Conservation (phyloP, 164 flowering plant species). For the Nymphaea colorata region DNA sequence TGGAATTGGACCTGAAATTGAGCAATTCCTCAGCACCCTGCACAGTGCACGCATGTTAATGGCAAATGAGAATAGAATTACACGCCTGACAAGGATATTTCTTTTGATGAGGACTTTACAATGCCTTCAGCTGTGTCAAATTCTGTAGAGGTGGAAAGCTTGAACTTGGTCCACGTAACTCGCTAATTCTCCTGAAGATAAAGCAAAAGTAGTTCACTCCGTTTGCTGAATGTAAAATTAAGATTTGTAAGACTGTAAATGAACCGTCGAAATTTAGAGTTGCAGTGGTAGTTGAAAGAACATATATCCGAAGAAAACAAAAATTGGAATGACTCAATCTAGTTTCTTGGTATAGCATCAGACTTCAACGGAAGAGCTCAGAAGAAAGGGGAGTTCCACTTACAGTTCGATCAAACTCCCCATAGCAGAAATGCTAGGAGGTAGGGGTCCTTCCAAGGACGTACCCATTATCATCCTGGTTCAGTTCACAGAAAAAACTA, state of each 20-base stretch:
- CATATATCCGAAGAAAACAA: constrained; percentile 60
- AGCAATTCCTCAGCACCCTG: constrained; percentile 69
- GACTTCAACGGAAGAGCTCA: too few species aligned
- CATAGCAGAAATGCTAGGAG: constrained; percentile 36
- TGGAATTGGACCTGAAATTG: constrained; percentile 47
- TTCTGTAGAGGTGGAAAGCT: constrained; percentile 38
- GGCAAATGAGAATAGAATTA: too few species aligned
- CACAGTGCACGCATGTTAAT: constrained; percentile 2
- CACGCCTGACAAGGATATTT: too few species aligned
- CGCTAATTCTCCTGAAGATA: constrained; percentile 54
- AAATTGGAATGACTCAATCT: constrained; percentile 60
- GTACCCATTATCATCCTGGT: constrained; percentile 68
- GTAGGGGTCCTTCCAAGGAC: constrained; percentile 58
- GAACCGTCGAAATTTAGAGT: constrained; percentile 17
- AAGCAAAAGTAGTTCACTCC: not conserved
- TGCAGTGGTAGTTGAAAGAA: constrained; percentile 44
- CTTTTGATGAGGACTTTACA: constrained; percentile 31
- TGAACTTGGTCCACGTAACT: constrained; percentile 32
- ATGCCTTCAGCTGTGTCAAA: constrained; percentile 16
- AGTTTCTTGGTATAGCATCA: too few species aligned
- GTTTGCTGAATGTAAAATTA: too few species aligned
- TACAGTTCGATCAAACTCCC: constrained; percentile 19
- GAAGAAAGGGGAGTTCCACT: not conserved
- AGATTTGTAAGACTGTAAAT: constrained; percentile 37
- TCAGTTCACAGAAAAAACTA: not conserved